phyloP scores from a whole-genome alignment of 2,329 filamentous ascomycete species.

The Aureobasidium mangrovei region DNA sequence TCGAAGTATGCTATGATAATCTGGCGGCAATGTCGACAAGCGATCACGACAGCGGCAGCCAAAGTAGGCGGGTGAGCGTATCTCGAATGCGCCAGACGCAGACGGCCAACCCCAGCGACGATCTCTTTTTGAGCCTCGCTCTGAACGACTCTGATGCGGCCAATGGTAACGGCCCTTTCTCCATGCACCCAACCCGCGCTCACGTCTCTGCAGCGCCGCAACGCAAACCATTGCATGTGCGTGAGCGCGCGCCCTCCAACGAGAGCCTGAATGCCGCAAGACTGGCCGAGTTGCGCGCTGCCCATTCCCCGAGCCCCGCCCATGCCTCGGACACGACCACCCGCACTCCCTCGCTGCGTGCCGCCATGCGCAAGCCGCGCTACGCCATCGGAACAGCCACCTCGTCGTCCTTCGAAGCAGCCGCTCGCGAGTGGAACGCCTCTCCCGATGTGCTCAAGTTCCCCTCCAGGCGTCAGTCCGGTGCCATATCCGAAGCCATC shows the following conservation, averaged over 20 bases:
- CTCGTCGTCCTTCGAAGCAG: slow-evolving; percentile 9
- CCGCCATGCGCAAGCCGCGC: slow-evolving; percentile 8
- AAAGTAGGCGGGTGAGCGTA: slow-evolving; percentile 4
- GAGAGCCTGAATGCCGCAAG: slow-evolving; percentile 44
- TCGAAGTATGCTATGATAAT: slow-evolving; percentile 7
- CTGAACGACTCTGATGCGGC: slow-evolving; percentile 18
- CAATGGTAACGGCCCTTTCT: not conserved
- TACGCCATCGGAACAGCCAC: slow-evolving; percentile 8
- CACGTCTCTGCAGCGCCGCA: not conserved
- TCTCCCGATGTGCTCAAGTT: slow-evolving; percentile 9
- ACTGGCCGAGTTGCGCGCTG: slow-evolving; percentile 37
- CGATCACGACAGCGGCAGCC: slow-evolving; percentile 1
- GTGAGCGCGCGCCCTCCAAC: not conserved
- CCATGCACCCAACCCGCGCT: not conserved
- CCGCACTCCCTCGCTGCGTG: slow-evolving; percentile 9
- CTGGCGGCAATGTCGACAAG: slow-evolving; percentile 10
- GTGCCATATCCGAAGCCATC: not conserved
- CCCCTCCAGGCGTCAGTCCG: not conserved
- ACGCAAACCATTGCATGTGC: slow-evolving; percentile 15
- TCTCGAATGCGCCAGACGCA: slow-evolving; percentile 4
- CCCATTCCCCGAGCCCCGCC: slow-evolving; percentile 7
- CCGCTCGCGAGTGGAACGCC: slow-evolving; percentile 10
- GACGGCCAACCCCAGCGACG: slow-evolving; percentile 17
- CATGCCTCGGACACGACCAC: not conserved
- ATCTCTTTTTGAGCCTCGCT: slow-evolving; percentile 26